Percentiles rank a stretch among this genome's conserved stretches.
Conservation (phyloP, 768 basidiomycete genomes). For the Hypholoma sublateritium region DNA sequence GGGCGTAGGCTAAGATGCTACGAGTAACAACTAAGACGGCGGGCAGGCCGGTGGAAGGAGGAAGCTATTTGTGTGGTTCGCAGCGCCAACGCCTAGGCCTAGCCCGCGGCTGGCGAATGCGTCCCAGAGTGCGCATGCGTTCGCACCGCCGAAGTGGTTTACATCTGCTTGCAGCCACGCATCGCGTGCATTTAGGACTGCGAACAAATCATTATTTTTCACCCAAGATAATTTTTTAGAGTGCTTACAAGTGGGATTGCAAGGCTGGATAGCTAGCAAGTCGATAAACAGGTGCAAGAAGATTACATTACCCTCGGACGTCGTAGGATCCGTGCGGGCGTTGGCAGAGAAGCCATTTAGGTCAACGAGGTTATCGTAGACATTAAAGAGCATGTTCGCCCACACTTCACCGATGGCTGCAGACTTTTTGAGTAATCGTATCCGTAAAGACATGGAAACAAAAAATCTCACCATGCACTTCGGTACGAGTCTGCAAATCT, state of each 20-base stretch:
- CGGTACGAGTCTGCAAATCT: slow-evolving; percentile 28
- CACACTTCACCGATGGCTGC: slow-evolving; percentile 53
- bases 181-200: slow-evolving; percentile 41
- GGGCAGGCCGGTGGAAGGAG: neutral
- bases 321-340: slow-evolving; percentile 25
- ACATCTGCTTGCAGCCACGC: slow-evolving; percentile 42
- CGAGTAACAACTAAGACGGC: neutral
- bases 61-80: slow-evolving; percentile 16
- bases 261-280: slow-evolving; percentile 21
- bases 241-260: slow-evolving; percentile 23
- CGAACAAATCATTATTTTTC: neutral
- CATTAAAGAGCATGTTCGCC: slow-evolving; percentile 42
- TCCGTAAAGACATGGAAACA: too few species aligned
- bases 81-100: slow-evolving; percentile 31
- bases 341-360: slow-evolving; percentile 31
- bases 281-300: slow-evolving; percentile 24
- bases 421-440: too few species aligned
- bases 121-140: slow-evolving; percentile 38
- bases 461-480: slow-evolving; percentile 41
- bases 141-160: slow-evolving; percentile 35
- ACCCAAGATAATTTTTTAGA: neutral
- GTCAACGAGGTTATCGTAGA: slow-evolving; percentile 36
- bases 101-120: slow-evolving; percentile 41
- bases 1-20: too few species aligned
- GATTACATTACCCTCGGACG: slow-evolving; percentile 22